These are phyloP conservation scores for Elsinoe fawcettii DNA, from an alignment of 2,329 filamentous ascomycete species.

Conservation along the genomic window DNA sequence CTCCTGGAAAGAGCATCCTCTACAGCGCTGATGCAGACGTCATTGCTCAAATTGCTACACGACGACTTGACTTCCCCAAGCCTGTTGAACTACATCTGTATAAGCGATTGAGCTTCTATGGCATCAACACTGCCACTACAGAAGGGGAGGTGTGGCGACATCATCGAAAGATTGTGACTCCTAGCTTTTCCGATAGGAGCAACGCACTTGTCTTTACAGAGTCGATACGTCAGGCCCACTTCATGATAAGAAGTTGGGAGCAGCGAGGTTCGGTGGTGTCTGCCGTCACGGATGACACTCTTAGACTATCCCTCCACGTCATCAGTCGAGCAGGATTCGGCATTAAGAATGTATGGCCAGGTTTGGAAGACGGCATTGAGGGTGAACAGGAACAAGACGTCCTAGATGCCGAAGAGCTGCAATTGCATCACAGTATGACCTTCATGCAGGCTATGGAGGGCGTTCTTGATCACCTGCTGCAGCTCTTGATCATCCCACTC, in stretches of 20 bases:
- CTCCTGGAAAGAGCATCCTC: conserved; percentile 3
- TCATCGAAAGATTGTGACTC: conserved; percentile 10
- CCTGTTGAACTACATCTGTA: neutral
- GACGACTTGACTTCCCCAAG: neutral
- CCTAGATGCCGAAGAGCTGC: neutral
- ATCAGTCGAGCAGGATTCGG: conserved; percentile 13
- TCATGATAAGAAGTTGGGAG: conserved; percentile 2
- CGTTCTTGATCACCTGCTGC: neutral
- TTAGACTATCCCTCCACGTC: conserved; percentile 11
- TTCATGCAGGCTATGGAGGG: conserved; percentile 1
- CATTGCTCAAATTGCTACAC: neutral
- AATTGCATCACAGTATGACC: neutral
- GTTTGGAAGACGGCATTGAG: neutral
- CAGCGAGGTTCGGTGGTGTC: neutral
- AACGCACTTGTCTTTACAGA: conserved; percentile 10
- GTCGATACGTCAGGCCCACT: conserved; percentile 1
- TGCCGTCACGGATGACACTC: neutral
- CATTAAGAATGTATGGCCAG: conserved; percentile 7
- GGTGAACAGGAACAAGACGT: neutral
- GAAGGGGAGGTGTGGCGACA: conserved; percentile 14
- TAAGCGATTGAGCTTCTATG: neutral
- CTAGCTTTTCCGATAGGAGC: conserved; percentile 14
- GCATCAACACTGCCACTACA: neutral
- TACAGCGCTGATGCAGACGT: neutral
- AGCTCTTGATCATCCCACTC: neutral